These are phyloP conservation scores for Skeletonema marinoi DNA, from an alignment of 108 stramenopile genomes.

Conservation along the genomic window DNA sequence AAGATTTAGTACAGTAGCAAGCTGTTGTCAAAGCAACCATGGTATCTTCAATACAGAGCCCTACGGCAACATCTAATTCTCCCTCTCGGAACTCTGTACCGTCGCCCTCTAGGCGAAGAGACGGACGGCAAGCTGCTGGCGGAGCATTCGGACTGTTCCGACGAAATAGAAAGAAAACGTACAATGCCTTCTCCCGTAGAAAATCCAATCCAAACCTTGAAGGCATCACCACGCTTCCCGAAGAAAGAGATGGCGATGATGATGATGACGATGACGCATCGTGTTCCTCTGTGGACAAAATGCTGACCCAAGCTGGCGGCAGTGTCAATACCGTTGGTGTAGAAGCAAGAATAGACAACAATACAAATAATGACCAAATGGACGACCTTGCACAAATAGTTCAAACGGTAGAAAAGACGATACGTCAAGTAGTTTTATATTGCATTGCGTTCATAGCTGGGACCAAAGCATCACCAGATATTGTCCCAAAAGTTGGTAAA, in stretches of 20 bases:
- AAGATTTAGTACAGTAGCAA: no score
- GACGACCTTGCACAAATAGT: not conserved
- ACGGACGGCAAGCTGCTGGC: not conserved
- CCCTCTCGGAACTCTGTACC: not conserved
- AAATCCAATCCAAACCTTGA: not conserved
- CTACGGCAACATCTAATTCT: not conserved
- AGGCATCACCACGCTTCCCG: no score
- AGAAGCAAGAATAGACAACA: not conserved
- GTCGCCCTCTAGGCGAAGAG: not conserved
- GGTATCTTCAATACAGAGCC: not conserved
- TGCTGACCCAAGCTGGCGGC: not conserved
- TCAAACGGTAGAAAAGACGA: not conserved
- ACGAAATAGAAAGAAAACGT: not conserved
- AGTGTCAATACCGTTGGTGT: not conserved
- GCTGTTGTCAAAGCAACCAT: not conserved
- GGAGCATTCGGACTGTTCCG: not conserved
- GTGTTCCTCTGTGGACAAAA: not conserved
- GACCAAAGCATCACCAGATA: slow-evolving; percentile 13
- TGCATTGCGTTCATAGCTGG: slow-evolving; percentile 31
- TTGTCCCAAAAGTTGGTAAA: slow-evolving; percentile 1
- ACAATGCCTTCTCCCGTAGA: not conserved
- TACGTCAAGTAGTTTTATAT: slow-evolving; percentile 22
- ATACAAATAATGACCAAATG: not conserved
- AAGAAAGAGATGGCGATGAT: not conserved
- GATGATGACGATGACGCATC: not conserved